phyloP scores from a whole-genome alignment of 352 stramenopile species.

The Pilasporangium apinafurcum region DNA sequence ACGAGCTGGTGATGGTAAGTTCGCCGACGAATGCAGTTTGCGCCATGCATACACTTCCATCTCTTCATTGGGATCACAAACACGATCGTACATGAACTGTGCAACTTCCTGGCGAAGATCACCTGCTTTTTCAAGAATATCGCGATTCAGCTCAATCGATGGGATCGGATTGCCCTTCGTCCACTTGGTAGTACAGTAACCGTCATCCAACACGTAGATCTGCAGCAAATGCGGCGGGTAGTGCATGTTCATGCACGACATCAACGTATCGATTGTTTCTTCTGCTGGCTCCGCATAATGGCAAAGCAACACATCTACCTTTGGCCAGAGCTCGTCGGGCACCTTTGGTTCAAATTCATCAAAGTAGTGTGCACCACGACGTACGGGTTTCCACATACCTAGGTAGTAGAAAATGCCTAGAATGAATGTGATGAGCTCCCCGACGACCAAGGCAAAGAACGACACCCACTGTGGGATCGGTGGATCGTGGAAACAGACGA shows the following conservation, averaged over 20 bases:
- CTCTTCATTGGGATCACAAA: conserved; percentile 81
- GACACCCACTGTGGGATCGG: conserved; percentile 74
- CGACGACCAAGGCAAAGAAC: conserved; percentile 67
- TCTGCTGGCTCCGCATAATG: conserved; percentile 82
- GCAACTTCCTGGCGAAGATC: conserved; percentile 79
- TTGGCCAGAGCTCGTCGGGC: conserved; percentile 78
- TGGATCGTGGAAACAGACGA: conserved; percentile 72
- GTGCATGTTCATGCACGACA: conserved; percentile 85
- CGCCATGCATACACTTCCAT: conserved; percentile 86
- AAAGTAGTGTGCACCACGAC: conserved; percentile 83
- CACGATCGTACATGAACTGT: conserved; percentile 87
- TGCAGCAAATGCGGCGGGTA: conserved; percentile 83
- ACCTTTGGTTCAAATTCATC: conserved; percentile 82
- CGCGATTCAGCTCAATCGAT: conserved; percentile 71
- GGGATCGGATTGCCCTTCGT: conserved; percentile 66
- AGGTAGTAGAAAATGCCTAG: conserved; percentile 79
- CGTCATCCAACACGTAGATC: conserved; percentile 83
- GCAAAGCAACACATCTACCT: conserved; percentile 76
- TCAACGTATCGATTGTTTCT: conserved; percentile 80
- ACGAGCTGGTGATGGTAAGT: conserved; percentile 62
- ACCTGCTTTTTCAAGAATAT: conserved; percentile 60
- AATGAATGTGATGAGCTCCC: conserved; percentile 62
- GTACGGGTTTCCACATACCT: conserved; percentile 87
- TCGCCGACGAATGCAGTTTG: conserved; percentile 79
- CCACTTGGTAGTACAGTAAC: conserved; percentile 81